Conservation (phyloP, 2,329 filamentous ascomycete genomes). For the Colletotrichum eleusines region DNA sequence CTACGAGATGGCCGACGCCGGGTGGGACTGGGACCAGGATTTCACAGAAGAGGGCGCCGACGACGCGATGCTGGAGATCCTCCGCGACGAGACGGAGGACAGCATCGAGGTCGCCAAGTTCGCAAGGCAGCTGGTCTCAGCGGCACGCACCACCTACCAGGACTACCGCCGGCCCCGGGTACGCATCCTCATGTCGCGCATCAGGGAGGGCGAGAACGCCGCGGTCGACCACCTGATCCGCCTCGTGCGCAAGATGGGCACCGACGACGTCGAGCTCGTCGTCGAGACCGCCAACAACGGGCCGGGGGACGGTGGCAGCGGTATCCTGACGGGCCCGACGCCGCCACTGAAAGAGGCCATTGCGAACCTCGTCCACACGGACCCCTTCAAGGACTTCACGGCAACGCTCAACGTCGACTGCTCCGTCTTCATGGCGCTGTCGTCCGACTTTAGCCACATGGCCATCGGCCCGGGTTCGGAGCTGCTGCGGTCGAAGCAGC, state of each 20-base stretch:
- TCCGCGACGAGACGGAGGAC: slow-evolving; percentile 33
- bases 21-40: slow-evolving; percentile 56
- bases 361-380: slow-evolving; percentile 47
- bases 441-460: slow-evolving; percentile 56
- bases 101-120: slow-evolving; percentile 47
- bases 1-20: slow-evolving; percentile 56
- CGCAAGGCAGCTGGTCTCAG: slow-evolving; percentile 51
- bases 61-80: slow-evolving; percentile 49
- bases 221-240: slow-evolving; percentile 51
- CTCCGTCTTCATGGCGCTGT: slow-evolving; percentile 55
- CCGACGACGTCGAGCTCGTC: slow-evolving; percentile 48
- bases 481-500: slow-evolving; percentile 49
- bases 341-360: slow-evolving; percentile 48
- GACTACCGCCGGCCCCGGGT: slow-evolving; percentile 54
- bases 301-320: slow-evolving; percentile 33
- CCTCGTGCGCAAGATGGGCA: slow-evolving; percentile 46
- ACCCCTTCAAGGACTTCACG: slow-evolving; percentile 51
- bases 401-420: slow-evolving; percentile 56
- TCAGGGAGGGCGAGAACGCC: slow-evolving; percentile 46
- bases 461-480: slow-evolving; percentile 46
- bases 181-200: slow-evolving; percentile 51
- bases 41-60: slow-evolving; percentile 51
- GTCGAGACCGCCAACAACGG: slow-evolving; percentile 46
- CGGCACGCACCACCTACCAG: slow-evolving; percentile 51
- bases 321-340: slow-evolving; percentile 44